phyloP scores from a whole-genome alignment of 306 rosid genomes.

The Aeschynomene evenia region DNA sequence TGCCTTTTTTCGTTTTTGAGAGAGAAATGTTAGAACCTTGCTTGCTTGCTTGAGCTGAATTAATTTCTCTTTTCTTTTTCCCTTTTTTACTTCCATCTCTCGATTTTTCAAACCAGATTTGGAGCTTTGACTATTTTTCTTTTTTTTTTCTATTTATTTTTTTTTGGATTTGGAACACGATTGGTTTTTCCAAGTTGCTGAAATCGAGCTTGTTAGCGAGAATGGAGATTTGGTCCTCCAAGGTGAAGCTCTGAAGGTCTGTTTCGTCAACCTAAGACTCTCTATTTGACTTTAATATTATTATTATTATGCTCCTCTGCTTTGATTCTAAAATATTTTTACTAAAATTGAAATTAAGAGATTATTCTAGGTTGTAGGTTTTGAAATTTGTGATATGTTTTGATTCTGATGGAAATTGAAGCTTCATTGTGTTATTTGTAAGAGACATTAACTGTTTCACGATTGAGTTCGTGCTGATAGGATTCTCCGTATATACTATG shows the following conservation, averaged over 20 bases:
- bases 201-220: slow-evolving; percentile 38
- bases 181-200: slow-evolving; percentile 32
- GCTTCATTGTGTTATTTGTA: neutral
- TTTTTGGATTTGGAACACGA: neutral
- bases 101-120: slow-evolving; percentile 23
- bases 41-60: neutral
- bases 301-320: too few species aligned
- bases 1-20: too few species aligned
- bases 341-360: too few species aligned
- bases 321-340: too few species aligned
- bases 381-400: neutral
- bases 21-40: slow-evolving; percentile 30
- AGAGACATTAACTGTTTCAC: neutral
- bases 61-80: neutral
- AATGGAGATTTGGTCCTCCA: slow-evolving; percentile 38
- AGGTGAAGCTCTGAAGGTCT: slow-evolving; percentile 43
- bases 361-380: neutral
- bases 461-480: neutral
- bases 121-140: slow-evolving; percentile 27
- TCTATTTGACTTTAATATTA: neutral
- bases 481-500: neutral
- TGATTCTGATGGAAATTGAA: neutral
- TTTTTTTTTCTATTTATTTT: neutral
- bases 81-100: neutral
- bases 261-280: neutral